Percentiles rank a stretch among this genome's conserved stretches.
phyloP scores from a whole-genome alignment of 2,329 filamentous ascomycete genomes.

The Plenodomus lindquistii region DNA sequence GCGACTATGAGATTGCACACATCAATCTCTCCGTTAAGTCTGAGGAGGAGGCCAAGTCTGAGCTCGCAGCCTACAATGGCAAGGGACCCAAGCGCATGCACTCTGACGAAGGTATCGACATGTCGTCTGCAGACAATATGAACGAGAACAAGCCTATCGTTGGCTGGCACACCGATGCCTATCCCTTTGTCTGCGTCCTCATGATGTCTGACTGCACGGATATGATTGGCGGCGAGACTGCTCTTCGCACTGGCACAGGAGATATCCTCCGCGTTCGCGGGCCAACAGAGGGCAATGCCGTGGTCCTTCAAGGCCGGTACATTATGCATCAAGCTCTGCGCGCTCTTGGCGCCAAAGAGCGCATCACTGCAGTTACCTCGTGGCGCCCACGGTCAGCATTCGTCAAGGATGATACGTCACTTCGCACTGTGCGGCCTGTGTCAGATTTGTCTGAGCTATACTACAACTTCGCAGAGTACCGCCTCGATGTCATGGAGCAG shows the following conservation, averaged over 20 bases:
- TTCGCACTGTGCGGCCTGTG: constrained; percentile 63
- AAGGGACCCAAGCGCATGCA: constrained; percentile 43
- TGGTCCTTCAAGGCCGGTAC: constrained; percentile 69
- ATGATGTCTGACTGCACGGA: constrained; percentile 67
- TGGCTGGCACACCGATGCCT: constrained; percentile 67
- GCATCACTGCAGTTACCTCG: constrained; percentile 68
- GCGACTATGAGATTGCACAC: constrained; percentile 63
- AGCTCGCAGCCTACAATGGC: constrained; percentile 35
- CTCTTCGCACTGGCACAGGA: constrained; percentile 58
- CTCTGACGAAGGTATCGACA: constrained; percentile 49
- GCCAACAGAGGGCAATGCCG: constrained; percentile 63
- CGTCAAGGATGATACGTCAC: constrained; percentile 62
- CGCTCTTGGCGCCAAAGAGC: constrained; percentile 61
- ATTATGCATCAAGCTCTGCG: constrained; percentile 67
- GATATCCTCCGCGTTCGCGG: constrained; percentile 63
- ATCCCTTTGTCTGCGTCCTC: constrained; percentile 70
- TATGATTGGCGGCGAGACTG: constrained; percentile 69
- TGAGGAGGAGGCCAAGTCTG: constrained; percentile 52
- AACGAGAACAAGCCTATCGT: constrained; percentile 58
- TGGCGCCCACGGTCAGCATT: constrained; percentile 63
- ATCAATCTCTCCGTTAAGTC: constrained; percentile 60
- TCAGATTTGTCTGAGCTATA: constrained; percentile 63
- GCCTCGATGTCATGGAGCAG: constrained; percentile 65
- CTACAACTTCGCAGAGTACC: constrained; percentile 64
- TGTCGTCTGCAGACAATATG: constrained; percentile 44